Base-by-base conservation (phyloP, 768 basidiomycete genomes). In the Mycena belliarum region DNA sequence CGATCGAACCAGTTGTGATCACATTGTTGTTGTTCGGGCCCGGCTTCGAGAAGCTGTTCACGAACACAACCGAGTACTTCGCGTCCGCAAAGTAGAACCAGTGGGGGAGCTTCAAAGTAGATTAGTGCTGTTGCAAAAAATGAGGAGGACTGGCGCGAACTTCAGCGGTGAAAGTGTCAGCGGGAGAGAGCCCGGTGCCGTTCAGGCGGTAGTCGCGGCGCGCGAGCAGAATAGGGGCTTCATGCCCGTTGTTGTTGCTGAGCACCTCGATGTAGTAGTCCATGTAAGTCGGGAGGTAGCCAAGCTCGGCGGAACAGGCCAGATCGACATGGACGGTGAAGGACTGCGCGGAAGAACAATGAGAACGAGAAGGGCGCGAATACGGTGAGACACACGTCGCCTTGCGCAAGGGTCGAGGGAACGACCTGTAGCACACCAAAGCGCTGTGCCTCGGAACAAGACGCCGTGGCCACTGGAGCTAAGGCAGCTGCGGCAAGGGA, bases 211-310 rank as follows among this genome's bases (percentile, higher is more conserved):
- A 52, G 11, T 40, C 43, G 12, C 50, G 10, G 14, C 50, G 40
- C 3, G 28, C 40, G 9, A 52, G 28, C 7, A 52, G 24, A 24
- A 52, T 52, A 5, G 50, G 50, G 25, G 41, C 40, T 12, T 52
- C 50, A 29, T 52, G 50, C 7, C 50, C 50, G 21, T 52, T 52
- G 41, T 52, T 52, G 28, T 42, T 29, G 40, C n/a, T 52, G n/a
- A 52, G 40, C 11, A 52, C 50, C 29, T 42, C 40, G 41, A 52
- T 52, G 40, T 52, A 52, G 28, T 52, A 52, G 41, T 52, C 50
- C 41, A 52, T 42, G 41, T 52, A 52, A 11, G 50, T 52, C 29
- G 51, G 51, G 21, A 52, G 51, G 51, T 44, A 52, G 16, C 51
- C 51, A 4, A 33, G 14, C 41, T 33, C 11, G 10, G 42, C 1